Conservation (phyloP, 768 basidiomycete species). For the Sistotremastrum niveocremeum region DNA sequence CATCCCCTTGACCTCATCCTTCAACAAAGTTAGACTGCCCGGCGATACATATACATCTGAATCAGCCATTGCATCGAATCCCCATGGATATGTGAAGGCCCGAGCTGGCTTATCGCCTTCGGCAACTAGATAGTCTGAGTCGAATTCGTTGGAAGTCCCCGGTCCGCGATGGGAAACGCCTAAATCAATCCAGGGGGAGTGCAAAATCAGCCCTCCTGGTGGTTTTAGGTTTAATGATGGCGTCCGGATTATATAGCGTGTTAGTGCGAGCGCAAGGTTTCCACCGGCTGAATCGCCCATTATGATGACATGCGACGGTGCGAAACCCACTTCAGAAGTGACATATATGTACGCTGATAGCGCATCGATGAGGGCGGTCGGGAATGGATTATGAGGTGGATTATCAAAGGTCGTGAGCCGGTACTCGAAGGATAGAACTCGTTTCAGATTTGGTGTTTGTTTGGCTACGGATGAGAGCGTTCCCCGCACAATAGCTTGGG, state of each 20-base stretch:
- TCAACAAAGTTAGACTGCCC: no score
- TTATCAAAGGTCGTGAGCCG: conserved; percentile 13
- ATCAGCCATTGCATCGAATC: no score
- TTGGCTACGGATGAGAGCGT: conserved; percentile 18
- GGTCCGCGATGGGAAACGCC: conserved; percentile 6
- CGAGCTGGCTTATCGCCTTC: no score
- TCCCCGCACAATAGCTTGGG: conserved; percentile 30
- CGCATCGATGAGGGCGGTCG: conserved; percentile 24
- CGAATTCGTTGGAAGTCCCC: conserved; percentile 6
- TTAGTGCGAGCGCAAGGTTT: conserved; percentile 17
- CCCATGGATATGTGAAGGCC: no score
- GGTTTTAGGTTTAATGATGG: conserved; percentile 7
- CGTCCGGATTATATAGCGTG: conserved; percentile 9
- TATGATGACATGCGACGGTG: conserved; percentile 19
- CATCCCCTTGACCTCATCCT: background rate
- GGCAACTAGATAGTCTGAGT: background rate
- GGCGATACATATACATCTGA: no score
- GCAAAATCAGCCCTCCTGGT: conserved; percentile 20
- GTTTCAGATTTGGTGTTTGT: no score
- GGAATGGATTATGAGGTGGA: conserved; percentile 17
- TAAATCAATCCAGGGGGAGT: conserved; percentile 19
- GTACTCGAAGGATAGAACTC: conserved; percentile 13
- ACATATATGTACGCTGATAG: conserved; percentile 24
- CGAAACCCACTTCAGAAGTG: conserved; percentile 15
- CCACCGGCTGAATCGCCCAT: conserved; percentile 28